These are phyloP conservation scores for Termitomyces sp. DNA, from an alignment of 768 basidiomycete species.

Conservation along the genomic window DNA sequence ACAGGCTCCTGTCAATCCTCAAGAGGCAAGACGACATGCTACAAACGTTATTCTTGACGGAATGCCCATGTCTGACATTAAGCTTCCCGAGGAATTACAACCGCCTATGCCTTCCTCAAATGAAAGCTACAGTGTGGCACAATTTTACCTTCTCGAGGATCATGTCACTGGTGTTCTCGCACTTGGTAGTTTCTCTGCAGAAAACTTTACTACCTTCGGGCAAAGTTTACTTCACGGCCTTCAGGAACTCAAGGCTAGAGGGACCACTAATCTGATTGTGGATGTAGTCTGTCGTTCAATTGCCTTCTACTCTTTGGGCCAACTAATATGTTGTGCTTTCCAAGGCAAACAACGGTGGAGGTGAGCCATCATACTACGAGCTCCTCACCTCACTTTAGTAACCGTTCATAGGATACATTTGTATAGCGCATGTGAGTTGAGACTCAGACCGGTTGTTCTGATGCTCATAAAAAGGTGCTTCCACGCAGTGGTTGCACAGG, in stretches of 20 bases:
- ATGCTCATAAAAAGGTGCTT: background rate
- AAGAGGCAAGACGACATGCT: slow-evolving; percentile 28
- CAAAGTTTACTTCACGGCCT: slow-evolving; percentile 40
- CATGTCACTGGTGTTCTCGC: slow-evolving; percentile 51
- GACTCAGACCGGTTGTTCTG: background rate
- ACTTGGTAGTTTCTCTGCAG: slow-evolving; percentile 51
- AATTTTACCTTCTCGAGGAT: slow-evolving; percentile 50
- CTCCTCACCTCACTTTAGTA: background rate
- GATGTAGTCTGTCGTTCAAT: slow-evolving; percentile 41
- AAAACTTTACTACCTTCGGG: slow-evolving; percentile 35
- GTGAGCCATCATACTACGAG: background rate
- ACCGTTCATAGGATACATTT: slow-evolving; percentile 40
- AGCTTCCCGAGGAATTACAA: slow-evolving; percentile 31
- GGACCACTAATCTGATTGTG: slow-evolving; percentile 48
- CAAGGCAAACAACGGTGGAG: slow-evolving; percentile 44
- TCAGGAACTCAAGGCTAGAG: slow-evolving; percentile 35
- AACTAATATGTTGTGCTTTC: background rate
- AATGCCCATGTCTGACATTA: slow-evolving; percentile 35
- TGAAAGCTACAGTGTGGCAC: slow-evolving; percentile 44
- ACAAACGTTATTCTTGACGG: slow-evolving; percentile 48
- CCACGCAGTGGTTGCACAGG: slow-evolving; percentile 36
- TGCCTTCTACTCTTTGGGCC: background rate
- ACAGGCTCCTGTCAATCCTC: slow-evolving; percentile 26
- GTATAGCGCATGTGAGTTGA: slow-evolving; percentile 47
- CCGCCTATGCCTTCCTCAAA: slow-evolving; percentile 34